Evolutionary conservation across 495 filamentous ascomycete species (phyloP), one percentile per base, ranked within the genome.

Genomic region (Penicillium goetzii): DNA sequence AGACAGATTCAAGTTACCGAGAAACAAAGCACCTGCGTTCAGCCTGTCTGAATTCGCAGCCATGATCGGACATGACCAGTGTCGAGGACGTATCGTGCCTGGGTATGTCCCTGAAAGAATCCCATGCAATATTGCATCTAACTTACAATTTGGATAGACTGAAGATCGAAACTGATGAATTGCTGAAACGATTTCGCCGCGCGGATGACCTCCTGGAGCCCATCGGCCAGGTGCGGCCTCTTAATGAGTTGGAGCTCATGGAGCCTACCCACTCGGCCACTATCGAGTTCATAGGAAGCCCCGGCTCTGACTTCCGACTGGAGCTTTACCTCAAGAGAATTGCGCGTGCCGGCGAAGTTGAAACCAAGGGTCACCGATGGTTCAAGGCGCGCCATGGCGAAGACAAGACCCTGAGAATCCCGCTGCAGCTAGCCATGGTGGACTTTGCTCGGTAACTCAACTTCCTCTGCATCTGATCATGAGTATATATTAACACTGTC

Each of bases 11-110:
- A 73, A 72, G 17, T 49, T 58, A 33, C 73, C 79, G 40, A 72
- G 72, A 14, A 73, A 74, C 23, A 74, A 63, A 14, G 73, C 75
- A 34, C 9, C 43, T 0, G 63, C 68, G 9, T 21, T 83, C 56
- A 68, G 68, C 0, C 80, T 85, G 41, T 68, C 77, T 8, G 79
- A 89, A 11, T 86, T 90, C 33, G 59, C 68, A 34, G 65, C 68
- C 4, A 81, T 88, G 71, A 53, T 86, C 56, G 45, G 62, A 7
- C 61, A 76, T 47, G 60, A 78, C 12, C 68, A 73, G n/a, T 76
- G 75, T 4, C 77, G 70, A 34, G 81, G 78, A 5, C 68, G 64
- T 3, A 57, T 82, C 30, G 61, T 80, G 14, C 69, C 74, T 57
- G 76, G 76, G 81, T 82, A 73, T 60, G 77, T 55, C 17, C 50